These are phyloP conservation scores for Pichia phayaonensis DNA, from an alignment of 805 yeast genomes.

Conservation along the genomic window DNA sequence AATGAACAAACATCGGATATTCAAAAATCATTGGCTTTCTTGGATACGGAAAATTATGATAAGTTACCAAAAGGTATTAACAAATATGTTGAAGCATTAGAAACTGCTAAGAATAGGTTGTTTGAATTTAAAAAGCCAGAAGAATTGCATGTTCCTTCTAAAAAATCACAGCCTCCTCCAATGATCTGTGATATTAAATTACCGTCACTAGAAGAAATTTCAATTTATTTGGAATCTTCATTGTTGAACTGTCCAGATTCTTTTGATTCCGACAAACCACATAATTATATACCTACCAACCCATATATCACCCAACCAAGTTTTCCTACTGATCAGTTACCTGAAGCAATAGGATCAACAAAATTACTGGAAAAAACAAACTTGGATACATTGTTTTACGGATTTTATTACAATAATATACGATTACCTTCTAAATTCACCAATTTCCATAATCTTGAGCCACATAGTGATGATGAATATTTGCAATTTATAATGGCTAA, in stretches of 20 bases:
- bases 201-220: conserved; percentile 44
- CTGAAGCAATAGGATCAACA: conserved; percentile 54
- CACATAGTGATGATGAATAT: conserved; percentile 40
- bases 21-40: conserved; percentile 15
- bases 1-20: conserved; percentile 2
- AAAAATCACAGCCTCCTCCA: conserved; percentile 9
- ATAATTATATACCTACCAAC: conserved; percentile 59
- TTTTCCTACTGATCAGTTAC: conserved; percentile 82
- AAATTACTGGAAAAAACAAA: conserved; percentile 64
- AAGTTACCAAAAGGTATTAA: conserved; percentile 24
- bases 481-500: conserved; percentile 72
- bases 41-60: conserved; percentile 17
- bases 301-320: conserved; percentile 87
- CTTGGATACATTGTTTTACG: conserved; percentile 81
- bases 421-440: conserved; percentile 17
- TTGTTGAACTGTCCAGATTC: conserved; percentile 90
- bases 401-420: conserved; percentile 67
- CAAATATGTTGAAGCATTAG: conserved; percentile 21
- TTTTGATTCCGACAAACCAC: conserved; percentile 78
- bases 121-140: conserved; percentile 11
- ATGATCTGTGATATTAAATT: conserved; percentile 38
- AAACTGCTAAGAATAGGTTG: conserved; percentile 27
- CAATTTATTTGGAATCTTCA: conserved; percentile 64
- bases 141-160: conserved; percentile 8
- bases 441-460: conserved; percentile 14